A percentile compares a stretch with the other conserved stretches of the same genome.
These are phyloP conservation scores for Vitis hybrid DNA, from an alignment of 177 flowering plant species.

Conservation along the genomic window DNA sequence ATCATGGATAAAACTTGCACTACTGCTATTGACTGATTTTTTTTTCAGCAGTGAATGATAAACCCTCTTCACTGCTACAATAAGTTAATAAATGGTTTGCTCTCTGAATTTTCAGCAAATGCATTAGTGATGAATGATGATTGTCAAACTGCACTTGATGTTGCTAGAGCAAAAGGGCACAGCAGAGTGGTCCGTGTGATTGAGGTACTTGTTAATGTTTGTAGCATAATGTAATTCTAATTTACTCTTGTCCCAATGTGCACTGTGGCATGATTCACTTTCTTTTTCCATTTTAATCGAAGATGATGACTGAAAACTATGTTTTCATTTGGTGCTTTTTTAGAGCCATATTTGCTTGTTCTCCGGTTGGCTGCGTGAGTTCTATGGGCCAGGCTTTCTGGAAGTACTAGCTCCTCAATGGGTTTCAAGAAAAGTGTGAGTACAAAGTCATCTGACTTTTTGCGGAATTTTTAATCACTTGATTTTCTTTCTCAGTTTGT, in stretches of 20 bases:
- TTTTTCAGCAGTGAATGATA: background rate
- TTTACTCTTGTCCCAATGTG: background rate
- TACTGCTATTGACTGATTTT: background rate
- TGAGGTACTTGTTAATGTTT: conserved; percentile 54
- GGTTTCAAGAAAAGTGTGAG: conserved; percentile 86
- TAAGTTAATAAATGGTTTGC: background rate
- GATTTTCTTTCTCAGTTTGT: background rate
- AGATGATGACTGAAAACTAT: background rate
- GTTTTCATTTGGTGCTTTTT: conserved; percentile 5
- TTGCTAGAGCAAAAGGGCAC: conserved; percentile 77
- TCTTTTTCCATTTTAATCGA: background rate
- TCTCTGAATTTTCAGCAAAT: conserved; percentile 63
- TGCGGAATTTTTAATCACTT: background rate
- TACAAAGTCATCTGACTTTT: conserved; percentile 7
- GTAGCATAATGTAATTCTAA: too few species aligned
- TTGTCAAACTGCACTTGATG: conserved; percentile 81
- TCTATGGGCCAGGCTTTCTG: conserved; percentile 81
- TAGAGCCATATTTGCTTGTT: conserved; percentile 81
- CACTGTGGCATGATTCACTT: background rate
- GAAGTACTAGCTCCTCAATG: conserved; percentile 75
- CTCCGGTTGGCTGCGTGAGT: conserved; percentile 91
- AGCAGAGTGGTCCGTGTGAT: conserved; percentile 77
- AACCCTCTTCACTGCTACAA: background rate
- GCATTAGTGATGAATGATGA: conserved; percentile 76
- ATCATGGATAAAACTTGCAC: background rate